Conservation (phyloP, 805 yeast genomes). For the Yarrowia sp. region DNA sequence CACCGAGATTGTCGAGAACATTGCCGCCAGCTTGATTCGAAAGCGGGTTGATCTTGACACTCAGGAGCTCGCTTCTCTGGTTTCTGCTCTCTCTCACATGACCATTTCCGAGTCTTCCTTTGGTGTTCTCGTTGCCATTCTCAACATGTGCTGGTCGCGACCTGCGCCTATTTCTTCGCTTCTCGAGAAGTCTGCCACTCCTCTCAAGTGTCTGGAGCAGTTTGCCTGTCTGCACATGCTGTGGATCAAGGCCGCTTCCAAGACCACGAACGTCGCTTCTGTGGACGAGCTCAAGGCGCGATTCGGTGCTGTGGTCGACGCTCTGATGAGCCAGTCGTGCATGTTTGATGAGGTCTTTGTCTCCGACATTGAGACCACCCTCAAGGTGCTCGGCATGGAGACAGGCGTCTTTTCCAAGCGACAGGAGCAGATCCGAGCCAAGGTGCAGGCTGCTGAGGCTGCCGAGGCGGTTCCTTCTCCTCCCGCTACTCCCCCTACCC, state of each 20-base stretch:
- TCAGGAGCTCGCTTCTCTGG: slow-evolving; percentile 13
- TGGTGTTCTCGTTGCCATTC: background rate
- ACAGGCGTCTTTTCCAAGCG: background rate
- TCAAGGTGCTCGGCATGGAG: slow-evolving; percentile 17
- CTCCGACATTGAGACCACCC: slow-evolving; percentile 10
- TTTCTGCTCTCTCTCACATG: background rate
- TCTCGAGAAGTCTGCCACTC: background rate
- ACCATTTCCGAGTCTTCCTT: background rate
- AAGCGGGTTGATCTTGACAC: background rate
- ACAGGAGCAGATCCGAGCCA: slow-evolving; percentile 7
- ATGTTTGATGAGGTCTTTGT: slow-evolving; percentile 2
- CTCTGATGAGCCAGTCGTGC: slow-evolving; percentile 17
- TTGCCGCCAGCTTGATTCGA: background rate
- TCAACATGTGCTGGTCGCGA: background rate
- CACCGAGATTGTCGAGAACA: background rate
- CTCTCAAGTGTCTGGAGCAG: slow-evolving; percentile 16
- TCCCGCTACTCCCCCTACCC: background rate
- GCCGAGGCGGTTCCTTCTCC: background rate
- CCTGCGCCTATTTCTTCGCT: background rate
- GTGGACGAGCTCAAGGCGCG: slow-evolving; percentile 23
- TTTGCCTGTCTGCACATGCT: slow-evolving; percentile 13
- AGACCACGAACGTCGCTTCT: slow-evolving; percentile 10
- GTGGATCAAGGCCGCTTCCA: slow-evolving; percentile 24
- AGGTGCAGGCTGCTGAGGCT: background rate
- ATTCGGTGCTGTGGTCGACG: slow-evolving; percentile 12